phyloP scores from a whole-genome alignment of 2,329 filamentous ascomycete genomes.

The Orbilia blumenaviensis region DNA sequence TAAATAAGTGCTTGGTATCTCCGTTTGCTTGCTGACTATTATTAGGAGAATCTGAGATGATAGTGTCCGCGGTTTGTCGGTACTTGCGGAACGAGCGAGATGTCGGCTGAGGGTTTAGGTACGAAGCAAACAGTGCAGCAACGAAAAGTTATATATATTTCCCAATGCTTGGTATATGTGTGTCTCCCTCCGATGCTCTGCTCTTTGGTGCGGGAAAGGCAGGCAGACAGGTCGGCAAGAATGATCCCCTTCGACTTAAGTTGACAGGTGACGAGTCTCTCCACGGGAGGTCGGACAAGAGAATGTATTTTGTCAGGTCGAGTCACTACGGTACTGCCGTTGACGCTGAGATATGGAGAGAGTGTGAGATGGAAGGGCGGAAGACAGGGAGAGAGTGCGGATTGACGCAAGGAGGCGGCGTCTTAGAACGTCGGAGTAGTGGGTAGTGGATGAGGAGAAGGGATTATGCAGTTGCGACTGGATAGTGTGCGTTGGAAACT shows the following conservation, averaged over 20 bases:
- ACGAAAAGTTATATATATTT: constrained; percentile 39
- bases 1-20: constrained; percentile 20
- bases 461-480: constrained; percentile 30
- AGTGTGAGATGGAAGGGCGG: constrained; percentile 42
- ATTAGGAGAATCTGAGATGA: constrained; percentile 33
- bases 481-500: constrained; percentile 22
- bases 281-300: constrained; percentile 20
- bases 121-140: constrained; percentile 43
- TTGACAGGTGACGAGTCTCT: constrained; percentile 21
- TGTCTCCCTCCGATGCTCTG: not conserved
- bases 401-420: constrained; percentile 52
- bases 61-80: constrained; percentile 46
- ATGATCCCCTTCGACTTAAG: constrained; percentile 33
- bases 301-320: constrained; percentile 28
- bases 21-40: constrained; percentile 31
- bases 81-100: constrained; percentile 45
- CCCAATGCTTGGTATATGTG: not conserved
- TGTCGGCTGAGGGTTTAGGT: constrained; percentile 42
- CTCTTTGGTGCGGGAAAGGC: constrained; percentile 6
- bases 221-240: constrained; percentile 43
- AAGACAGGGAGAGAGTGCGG: constrained; percentile 46
- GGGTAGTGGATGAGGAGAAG: constrained; percentile 5
- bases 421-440: constrained; percentile 38
- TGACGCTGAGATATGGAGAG: constrained; percentile 26
- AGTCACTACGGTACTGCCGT: constrained; percentile 19